These are phyloP conservation scores for Hypholoma fasciculare DNA, from an alignment of 768 basidiomycete species.

Conservation along the genomic window DNA sequence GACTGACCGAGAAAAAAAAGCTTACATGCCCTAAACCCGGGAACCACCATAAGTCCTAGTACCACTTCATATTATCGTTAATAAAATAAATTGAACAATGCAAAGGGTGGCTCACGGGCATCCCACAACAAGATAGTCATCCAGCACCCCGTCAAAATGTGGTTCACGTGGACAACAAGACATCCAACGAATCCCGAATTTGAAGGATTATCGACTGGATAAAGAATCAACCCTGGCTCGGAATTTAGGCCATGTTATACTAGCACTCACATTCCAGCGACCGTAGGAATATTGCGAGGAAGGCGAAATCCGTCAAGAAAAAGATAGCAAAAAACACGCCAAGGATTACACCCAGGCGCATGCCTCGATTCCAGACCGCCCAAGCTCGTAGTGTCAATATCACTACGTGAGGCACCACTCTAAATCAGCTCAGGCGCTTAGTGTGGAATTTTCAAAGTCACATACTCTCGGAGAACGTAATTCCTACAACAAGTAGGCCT, in stretches of 20 bases:
- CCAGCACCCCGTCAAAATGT: conserved; percentile 4
- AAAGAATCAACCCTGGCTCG: not conserved
- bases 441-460: too few relatives aligned
- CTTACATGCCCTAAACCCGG: conserved; percentile 10
- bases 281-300: conserved; percentile 1
- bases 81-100: not conserved
- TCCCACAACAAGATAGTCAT: conserved; percentile 10
- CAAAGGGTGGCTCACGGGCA: conserved; percentile 7
- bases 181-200: conserved; percentile 9
- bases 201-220: not conserved
- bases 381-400: conserved; percentile 11
- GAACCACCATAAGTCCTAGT: conserved; percentile 8
- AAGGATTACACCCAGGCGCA: conserved; percentile 1
- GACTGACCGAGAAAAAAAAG: not conserved
- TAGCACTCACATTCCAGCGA: conserved; percentile 8
- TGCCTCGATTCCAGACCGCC: conserved; percentile 13
- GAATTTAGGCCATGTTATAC: too few relatives aligned
- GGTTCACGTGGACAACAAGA: not conserved
- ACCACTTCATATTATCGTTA: not conserved
- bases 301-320: not conserved
- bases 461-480: conserved; percentile 11
- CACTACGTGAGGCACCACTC: not conserved
- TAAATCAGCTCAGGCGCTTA: not conserved
- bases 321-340: not conserved
- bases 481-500: conserved; percentile 7